Base-by-base conservation (phyloP, 2,329 filamentous ascomycete genomes). In the Sclerotinia minor region DNA sequence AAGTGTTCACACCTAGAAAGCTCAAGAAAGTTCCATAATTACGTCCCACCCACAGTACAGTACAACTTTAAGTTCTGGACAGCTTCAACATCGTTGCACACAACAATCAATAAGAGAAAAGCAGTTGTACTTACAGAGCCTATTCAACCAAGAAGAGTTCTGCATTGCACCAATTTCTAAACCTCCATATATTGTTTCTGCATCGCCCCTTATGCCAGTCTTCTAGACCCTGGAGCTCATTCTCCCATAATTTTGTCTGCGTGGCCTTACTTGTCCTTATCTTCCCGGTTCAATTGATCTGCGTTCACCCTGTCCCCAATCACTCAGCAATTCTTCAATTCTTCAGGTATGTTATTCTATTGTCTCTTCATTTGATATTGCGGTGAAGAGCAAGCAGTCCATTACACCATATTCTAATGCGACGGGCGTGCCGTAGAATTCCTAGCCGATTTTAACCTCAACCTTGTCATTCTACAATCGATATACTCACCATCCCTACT, bases 171-270 rank as follows among this genome's bases (percentile, higher is more conserved):
- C 49, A 64, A 69, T 63, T 59, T 66, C 54, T 68, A 49, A 35
- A 52, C 26, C 68, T 65, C 41, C 35, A 64, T 65, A 66, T 38
- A 49, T 67, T 70, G 47, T 58, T 61, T 71, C 59, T 50, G 45
- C 55, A 69, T 72, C 70, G 71, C 72, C 73, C 72, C 68, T 69
- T 68, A 74, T 76, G 74, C 72, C 71, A 71, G 69, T 68, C 61
- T 68, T 60, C 63, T 69, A 69, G 68, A 70, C 61, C 44, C 72
- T 70, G 71, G 67, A 69, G 67, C 60, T 64, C 55, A 65, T 69
- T 64, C 68, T 66, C 58, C 68, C 58, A 57, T 68, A 57, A 71
- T 73, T 71, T 64, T 64, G 67, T 68, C 63, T 73, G 69, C 72
- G 74, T 76, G 74, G 72, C 73, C 73, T 73, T 65, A 68, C 70